Base-by-base conservation (phyloP, 495 filamentous ascomycete genomes). In the Tuber brumale region DNA sequence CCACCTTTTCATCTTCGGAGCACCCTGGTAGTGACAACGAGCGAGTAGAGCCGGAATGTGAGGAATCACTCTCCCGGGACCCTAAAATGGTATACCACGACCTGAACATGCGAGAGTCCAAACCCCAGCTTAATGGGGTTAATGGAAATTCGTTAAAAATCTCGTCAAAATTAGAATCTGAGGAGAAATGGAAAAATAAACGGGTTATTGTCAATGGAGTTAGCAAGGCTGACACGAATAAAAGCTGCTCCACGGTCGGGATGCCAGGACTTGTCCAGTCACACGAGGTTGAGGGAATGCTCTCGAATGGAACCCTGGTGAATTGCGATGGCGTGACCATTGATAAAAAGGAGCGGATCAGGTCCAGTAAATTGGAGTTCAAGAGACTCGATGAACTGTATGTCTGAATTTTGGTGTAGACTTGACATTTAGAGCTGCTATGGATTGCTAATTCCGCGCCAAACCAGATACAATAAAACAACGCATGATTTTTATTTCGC, bases 381-480 rank as follows among this genome's bases (percentile, higher is more conserved):
- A 83, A 81, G 41, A 80, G 81, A 51, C 76, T 83, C n/a, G 81
- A 83, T 74, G 81, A 83, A 61, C 46, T 83, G 76, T 81, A 81
- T 66, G 79, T 77, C 57, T 18, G 57, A 31, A 66, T 31, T 66
- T 66, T 66, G n/a, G 9, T 66, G 57, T 66, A 31, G 57, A 18
- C 10, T 66, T 31, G 57, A 31, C 31, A 66, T 66, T 31, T 31
- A 18, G n/a, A 66, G 57, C 3, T 12, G 35, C 72, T 39, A 27
- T 18, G 69, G 16, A 39, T 45, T 61, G 41, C 23, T 61, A n/a
- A 51, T 72, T 73, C 27, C 48, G 41, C 35, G 35, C 31, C 45
- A 39, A 23, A 66, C 51, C 57, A 81, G 78, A 70, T 82, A 82
- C 61, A 83, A 83, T 41, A 82, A 83, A 44, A 45, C 46, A 23